Evolutionary conservation across 83 land plant genomes (phyloP), one percentile per base, ranked within the genome.

Genomic region (Picea engelmannii): DNA sequence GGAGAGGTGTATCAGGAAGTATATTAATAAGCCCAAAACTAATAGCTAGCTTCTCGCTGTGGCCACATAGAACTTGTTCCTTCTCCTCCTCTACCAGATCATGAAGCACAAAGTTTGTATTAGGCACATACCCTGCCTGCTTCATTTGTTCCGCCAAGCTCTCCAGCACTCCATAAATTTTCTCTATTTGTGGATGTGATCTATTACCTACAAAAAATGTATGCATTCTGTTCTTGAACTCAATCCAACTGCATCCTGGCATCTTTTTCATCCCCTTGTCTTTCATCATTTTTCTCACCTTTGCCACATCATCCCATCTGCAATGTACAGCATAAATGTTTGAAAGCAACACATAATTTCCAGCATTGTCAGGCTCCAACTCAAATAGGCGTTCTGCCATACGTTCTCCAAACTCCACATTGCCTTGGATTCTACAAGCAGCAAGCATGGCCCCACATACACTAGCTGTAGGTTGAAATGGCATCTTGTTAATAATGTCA

Each of bases 211-310:
- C 20, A 13, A 35, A 5, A 31, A 67, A 67, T 12, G 70, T 31
- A 17, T 67, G 16, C 40, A 67, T 67, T 5, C 70, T 27, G 15
- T 67, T 67, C 18, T 27, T 38, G 35, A 67, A 4, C 71, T 67
- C 71, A 67, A 67, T 67, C 71, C 71, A 67, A 16, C 20, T 31
- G 42, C 42, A 67, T 67, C 71, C 71, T 31, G 38, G 71, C 6
- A 5, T 67, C 20, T 67, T 67, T 4, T 15, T 67, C 20, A 67
- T 2, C 42, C 40, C 71, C 35, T 2, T 31, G 71, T 15, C 71
- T 67, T 35, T 31, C 71, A 31, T 31, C 70, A 67, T 67, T 18
- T 31, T 67, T 38, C 42, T 67, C 5, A 67, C 20, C 71, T 18
- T 67, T 31, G 6, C 8, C 6, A 38, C 42, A 67, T 31, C 42